Conservation (phyloP, 2,329 filamentous ascomycete genomes). For the Metarhizium rileyi region DNA sequence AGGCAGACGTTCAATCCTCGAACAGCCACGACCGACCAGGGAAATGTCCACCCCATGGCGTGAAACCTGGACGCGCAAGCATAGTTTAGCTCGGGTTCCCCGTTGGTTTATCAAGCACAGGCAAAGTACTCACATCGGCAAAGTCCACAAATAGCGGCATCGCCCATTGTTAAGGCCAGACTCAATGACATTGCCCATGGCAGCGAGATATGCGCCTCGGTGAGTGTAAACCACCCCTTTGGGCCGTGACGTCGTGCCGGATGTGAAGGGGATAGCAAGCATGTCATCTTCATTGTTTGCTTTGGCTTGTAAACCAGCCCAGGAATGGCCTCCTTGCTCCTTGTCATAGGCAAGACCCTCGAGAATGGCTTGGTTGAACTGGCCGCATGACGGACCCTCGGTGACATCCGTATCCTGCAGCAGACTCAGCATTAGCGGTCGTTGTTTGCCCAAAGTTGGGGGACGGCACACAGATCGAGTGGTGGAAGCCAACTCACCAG, state of each 20-base stretch:
- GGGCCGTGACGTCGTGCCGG: constrained; percentile 80
- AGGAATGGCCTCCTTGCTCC: constrained; percentile 57
- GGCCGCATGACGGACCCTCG: constrained; percentile 63
- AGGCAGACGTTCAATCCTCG: constrained; percentile 92
- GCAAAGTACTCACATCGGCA: constrained; percentile 61
- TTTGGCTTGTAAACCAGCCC: constrained; percentile 65
- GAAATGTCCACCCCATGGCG: constrained; percentile 73
- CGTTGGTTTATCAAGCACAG: neutral
- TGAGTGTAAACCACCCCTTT: constrained; percentile 94
- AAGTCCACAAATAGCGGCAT: constrained; percentile 81
- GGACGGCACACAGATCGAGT: too few species aligned
- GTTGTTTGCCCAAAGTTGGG: neutral
- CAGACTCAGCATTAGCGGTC: neutral
- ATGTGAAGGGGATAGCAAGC: constrained; percentile 86
- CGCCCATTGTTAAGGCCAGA: constrained; percentile 68
- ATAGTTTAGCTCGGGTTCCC: neutral
- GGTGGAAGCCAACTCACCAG: constrained; percentile 33
- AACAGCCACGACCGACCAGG: constrained; percentile 87
- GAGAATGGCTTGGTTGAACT: constrained; percentile 73
- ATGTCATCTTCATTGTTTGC: constrained; percentile 67
- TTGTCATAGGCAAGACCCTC: constrained; percentile 69
- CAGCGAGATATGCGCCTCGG: constrained; percentile 74
- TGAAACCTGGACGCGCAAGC: constrained; percentile 41
- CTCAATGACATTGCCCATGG: constrained; percentile 80
- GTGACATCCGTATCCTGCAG: constrained; percentile 65